A percentile compares a stretch with the other conserved stretches of the same genome.
phyloP scores from a whole-genome alignment of 1,139 yeast species.

The Saccharomyces pastorianus region DNA sequence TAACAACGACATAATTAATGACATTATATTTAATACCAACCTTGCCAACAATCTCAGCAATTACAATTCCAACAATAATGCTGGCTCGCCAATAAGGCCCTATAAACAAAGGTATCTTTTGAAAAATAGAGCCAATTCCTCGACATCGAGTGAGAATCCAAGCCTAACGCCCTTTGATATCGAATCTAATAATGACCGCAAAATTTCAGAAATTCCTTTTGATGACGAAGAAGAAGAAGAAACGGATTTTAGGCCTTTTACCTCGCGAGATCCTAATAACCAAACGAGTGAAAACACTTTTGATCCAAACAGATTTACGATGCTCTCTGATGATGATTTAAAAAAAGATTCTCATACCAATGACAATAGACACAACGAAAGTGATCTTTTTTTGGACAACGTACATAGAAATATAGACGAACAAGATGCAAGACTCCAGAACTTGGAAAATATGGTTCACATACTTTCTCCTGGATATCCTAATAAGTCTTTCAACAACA shows the following conservation, averaged over 20 bases:
- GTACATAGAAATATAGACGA: slow-evolving; percentile 20
- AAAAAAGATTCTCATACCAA: background rate
- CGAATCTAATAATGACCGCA: slow-evolving; percentile 7
- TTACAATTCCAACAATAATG: slow-evolving; percentile 2
- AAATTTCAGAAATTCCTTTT: slow-evolving; percentile 25
- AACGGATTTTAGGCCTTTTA: background rate
- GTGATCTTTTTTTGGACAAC: slow-evolving; percentile 20
- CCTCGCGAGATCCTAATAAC: background rate
- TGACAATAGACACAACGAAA: background rate
- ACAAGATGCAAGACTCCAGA: slow-evolving; percentile 29
- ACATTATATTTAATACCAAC: slow-evolving; percentile 4
- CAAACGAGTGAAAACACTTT: background rate
- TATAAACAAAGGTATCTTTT: slow-evolving; percentile 19
- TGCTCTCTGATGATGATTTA: background rate
- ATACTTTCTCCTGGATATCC: slow-evolving; percentile 11
- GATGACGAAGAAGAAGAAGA: slow-evolving; percentile 17
- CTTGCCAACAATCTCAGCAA: slow-evolving; percentile 2
- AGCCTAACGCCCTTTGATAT: slow-evolving; percentile 3
- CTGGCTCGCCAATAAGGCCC: slow-evolving; percentile 1
- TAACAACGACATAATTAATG: slow-evolving; percentile 2
- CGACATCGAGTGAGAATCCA: slow-evolving; percentile 9
- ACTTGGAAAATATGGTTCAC: slow-evolving; percentile 23
- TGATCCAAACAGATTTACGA: background rate
- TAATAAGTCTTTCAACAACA: background rate
- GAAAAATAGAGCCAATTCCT: slow-evolving; percentile 20